Evolutionary conservation across 257 asterid genomes (phyloP).

Genomic region (Jacaranda copaia): DNA sequence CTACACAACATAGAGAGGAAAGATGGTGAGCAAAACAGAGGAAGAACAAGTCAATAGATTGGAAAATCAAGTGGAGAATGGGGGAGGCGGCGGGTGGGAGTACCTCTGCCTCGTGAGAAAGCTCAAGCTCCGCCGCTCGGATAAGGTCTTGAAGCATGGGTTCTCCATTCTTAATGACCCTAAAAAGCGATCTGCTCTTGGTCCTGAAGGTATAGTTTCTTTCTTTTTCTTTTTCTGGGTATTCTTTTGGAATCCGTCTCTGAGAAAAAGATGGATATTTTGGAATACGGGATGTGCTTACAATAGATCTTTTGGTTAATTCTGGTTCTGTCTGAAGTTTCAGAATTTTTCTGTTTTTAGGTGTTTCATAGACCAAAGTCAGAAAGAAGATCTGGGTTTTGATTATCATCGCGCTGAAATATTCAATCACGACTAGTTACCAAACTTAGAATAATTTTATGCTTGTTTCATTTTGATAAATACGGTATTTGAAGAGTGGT

Average conservation of each 20-base stretch:
- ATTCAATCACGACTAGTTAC: neutral
- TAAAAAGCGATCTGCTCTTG: constrained; percentile 88
- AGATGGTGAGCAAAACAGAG: constrained; percentile 95
- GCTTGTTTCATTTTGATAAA: neutral
- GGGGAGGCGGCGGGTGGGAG: constrained; percentile 99
- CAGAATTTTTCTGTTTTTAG: neutral
- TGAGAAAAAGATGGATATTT: constrained; percentile 36
- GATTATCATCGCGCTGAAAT: neutral
- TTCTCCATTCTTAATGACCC: constrained; percentile 69
- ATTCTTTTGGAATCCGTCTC: constrained; percentile 2
- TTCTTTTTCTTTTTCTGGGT: neutral
- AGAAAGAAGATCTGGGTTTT: constrained; percentile 20
- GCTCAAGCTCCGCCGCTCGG: constrained; percentile 93
- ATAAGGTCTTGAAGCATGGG: constrained; percentile 80
- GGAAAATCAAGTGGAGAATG: constrained; percentile 94
- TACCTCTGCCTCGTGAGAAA: constrained; percentile 88
- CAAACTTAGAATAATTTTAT: neutral
- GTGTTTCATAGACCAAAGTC: constrained; percentile 11
- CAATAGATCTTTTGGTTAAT: constrained; percentile 18
- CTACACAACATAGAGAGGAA: constrained; percentile 3
- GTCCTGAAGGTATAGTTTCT: constrained; percentile 70
- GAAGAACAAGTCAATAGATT: constrained; percentile 80
- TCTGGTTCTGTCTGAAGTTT: neutral
- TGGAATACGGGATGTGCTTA: constrained; percentile 35
- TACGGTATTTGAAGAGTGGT: neutral